Evolutionary conservation across 2,329 filamentous ascomycete species (phyloP).

Genomic region (Scedosporium minutisporum): DNA sequence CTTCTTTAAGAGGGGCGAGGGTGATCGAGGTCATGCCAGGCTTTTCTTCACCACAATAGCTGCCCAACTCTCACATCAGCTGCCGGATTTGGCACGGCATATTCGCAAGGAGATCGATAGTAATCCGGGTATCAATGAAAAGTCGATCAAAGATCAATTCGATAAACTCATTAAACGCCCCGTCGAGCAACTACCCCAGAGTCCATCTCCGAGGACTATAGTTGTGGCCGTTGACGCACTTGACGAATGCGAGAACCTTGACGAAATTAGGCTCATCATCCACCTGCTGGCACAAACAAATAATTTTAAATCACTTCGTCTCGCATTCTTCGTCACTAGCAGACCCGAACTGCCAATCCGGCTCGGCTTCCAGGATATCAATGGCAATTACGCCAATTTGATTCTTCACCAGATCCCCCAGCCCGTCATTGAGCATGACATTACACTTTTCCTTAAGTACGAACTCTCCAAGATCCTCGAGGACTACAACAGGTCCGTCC

Average conservation of each 20-base stretch:
- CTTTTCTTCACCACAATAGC: background rate
- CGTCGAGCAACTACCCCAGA: background rate
- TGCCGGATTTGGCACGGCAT: background rate
- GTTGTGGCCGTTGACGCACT: background rate
- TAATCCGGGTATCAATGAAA: background rate
- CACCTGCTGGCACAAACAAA: background rate
- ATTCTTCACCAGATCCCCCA: background rate
- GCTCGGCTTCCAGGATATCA: constrained; percentile 22
- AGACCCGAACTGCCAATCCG: constrained; percentile 29
- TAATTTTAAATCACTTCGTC: constrained; percentile 10
- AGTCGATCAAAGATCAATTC: background rate
- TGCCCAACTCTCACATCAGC: background rate
- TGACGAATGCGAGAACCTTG: background rate
- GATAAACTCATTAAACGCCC: background rate
- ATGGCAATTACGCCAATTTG: background rate
- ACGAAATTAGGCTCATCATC: background rate
- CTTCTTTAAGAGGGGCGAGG: background rate
- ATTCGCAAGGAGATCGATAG: background rate
- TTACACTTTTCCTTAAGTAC: background rate
- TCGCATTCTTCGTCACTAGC: constrained; percentile 32
- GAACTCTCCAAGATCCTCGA: background rate
- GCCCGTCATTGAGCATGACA: background rate
- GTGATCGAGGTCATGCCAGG: background rate
- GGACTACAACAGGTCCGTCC: background rate
- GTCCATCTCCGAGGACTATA: background rate